Evolutionary conservation across 257 asterid species (phyloP).

Genomic region (Scutellaria barbata): DNA sequence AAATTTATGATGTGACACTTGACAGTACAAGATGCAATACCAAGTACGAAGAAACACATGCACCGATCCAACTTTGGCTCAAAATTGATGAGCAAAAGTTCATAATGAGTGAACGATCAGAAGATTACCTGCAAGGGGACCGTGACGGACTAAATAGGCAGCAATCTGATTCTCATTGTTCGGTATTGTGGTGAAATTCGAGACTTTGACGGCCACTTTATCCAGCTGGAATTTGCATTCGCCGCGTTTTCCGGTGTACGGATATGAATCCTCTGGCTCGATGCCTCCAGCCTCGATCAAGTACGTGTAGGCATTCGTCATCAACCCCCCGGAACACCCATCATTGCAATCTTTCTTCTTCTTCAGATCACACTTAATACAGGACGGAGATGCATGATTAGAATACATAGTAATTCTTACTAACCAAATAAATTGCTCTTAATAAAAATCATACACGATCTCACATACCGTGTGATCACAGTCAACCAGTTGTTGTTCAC

Average conservation of each 20-base stretch:
- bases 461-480: constrained; percentile 73
- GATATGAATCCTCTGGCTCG: constrained; percentile 64
- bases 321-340: constrained; percentile 83
- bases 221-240: constrained; percentile 62
- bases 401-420: not conserved
- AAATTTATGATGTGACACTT: not conserved
- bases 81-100: too few species aligned
- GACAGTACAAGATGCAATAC: too few species aligned
- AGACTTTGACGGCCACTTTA: constrained; percentile 57
- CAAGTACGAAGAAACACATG: too few species aligned
- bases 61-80: too few species aligned
- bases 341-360: constrained; percentile 64
- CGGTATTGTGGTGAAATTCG: constrained; percentile 61
- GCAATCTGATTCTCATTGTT: constrained; percentile 71
- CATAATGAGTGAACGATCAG: not conserved
- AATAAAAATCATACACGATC: too few species aligned
- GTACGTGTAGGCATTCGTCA: constrained; percentile 88
- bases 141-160: constrained; percentile 64
- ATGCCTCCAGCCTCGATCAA: constrained; percentile 78
- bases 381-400: not conserved
- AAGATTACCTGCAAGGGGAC: constrained; percentile 76
- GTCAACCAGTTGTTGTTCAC: constrained; percentile 90
- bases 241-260: constrained; percentile 69
- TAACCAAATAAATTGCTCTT: too few species aligned
- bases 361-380: constrained; percentile 57